These are phyloP conservation scores for Colletotrichum sp. DNA, from an alignment of 2,329 filamentous ascomycete species.

Conservation along the genomic window DNA sequence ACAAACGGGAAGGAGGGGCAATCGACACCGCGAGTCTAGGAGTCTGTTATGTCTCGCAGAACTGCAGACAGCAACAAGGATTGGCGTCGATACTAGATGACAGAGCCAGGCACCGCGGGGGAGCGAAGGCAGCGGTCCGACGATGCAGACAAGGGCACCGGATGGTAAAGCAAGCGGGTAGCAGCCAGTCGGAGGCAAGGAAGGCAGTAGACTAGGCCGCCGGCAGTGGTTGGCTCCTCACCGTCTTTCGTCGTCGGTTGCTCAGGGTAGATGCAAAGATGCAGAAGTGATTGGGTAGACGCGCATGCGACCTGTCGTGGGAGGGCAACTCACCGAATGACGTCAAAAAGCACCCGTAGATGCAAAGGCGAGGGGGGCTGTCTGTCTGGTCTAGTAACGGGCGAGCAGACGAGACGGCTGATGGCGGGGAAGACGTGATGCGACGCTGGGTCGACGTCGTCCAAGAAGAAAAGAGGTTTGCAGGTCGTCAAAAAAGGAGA, in stretches of 20 bases:
- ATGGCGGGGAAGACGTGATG: background rate
- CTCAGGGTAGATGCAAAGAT: background rate
- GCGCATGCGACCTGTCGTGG: background rate
- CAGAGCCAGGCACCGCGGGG: slow-evolving; percentile 9
- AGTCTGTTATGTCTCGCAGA: background rate
- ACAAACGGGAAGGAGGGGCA: background rate
- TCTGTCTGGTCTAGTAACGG: background rate
- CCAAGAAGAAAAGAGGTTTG: background rate
- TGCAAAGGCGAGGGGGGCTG: background rate
- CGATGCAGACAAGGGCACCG: background rate
- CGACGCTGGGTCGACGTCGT: background rate
- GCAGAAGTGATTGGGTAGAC: slow-evolving; percentile 3
- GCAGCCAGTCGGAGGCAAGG: background rate
- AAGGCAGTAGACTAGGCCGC: background rate
- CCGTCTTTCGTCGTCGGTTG: slow-evolving; percentile 1
- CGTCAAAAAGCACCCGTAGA: slow-evolving; percentile 10
- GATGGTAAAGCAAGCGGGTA: background rate
- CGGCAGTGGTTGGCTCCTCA: background rate
- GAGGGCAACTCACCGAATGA: slow-evolving; percentile 15
- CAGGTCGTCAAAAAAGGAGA: background rate
- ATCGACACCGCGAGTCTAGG: background rate
- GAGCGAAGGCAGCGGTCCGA: background rate
- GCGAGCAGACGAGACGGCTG: background rate
- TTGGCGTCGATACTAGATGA: slow-evolving; percentile 7
- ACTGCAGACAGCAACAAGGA: background rate